Evolutionary conservation across 2,329 filamentous ascomycete species (phyloP), one percentile per base, ranked within the genome.

Genomic region (Pseudogymnoascus sp.): DNA sequence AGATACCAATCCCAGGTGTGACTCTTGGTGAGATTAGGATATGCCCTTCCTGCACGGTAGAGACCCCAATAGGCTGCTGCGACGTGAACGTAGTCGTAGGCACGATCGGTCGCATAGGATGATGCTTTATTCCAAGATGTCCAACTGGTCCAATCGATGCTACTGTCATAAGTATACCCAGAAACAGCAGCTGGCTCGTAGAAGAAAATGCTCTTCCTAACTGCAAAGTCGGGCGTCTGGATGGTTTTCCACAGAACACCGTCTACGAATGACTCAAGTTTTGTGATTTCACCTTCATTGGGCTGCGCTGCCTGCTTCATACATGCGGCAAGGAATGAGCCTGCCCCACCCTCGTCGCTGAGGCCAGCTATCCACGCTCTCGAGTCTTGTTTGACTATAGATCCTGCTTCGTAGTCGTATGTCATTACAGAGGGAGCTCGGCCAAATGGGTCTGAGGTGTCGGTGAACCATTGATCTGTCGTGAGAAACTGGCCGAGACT

Each of bases 51-150:
- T 9, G 80, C 79, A 1, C 82, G 79, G 65, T 86, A 86, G 49
- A 86, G 68, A 0, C 80, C 75, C 83, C 83, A 87, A 68, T 86
- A 86, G 0, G 79, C 75, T 0, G 79, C 82, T 0, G 79, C 74
- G 0, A 83, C 79, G 65, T 86, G 83, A 2, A 86, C 79, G 65
- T 87, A 87, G 66, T 86, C 78, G 66, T 86, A 86, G 0, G 83
- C 82, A 2, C 84, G 76, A 18, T 80, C 77, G 0, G 79, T 76
- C 0, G 73, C 73, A 64, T 79, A 79, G 0, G 84, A 76, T 0
- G 74, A 72, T 0, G 73, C 68, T 62, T 77, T 75, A 63, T 82
- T 76, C 83, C 83, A 86, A 0, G 80, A 80, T 6, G 75, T 76
- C 79, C 81, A 84, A 6, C 73, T 75, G 0, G 68, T 68, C 82